Percentiles rank a stretch among this genome's conserved stretches.
Evolutionary conservation across 2,329 filamentous ascomycete genomes (phyloP).

Genomic region (Colletotrichum aenigma): DNA sequence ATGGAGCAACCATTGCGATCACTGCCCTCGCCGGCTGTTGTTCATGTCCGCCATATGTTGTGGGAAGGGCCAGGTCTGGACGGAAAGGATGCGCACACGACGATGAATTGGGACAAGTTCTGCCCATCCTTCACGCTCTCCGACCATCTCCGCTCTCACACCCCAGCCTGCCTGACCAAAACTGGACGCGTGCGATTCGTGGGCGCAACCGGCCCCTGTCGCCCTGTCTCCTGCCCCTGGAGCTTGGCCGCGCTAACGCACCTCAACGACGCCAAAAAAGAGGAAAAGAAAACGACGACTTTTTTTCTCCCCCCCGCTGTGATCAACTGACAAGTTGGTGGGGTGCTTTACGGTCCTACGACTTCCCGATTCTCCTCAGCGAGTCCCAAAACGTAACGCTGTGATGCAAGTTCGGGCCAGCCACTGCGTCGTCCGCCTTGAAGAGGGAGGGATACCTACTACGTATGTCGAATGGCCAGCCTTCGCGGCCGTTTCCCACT

Average conservation of each 20-base stretch:
- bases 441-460: neutral
- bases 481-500: neutral
- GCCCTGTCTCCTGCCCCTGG: neutral
- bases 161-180: neutral
- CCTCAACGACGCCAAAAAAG: slow-evolving; percentile 5
- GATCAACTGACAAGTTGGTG: slow-evolving; percentile 9
- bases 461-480: neutral
- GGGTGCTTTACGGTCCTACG: neutral
- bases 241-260: slow-evolving; percentile 16
- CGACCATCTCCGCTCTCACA: neutral
- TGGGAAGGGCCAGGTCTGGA: slow-evolving; percentile 1
- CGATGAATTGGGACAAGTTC: slow-evolving; percentile 7
- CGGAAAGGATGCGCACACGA: neutral
- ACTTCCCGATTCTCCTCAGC: slow-evolving; percentile 8
- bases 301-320: neutral
- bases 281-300: neutral
- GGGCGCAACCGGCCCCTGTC: slow-evolving; percentile 20
- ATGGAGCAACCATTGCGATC: slow-evolving; percentile 20
- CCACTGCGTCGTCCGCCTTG: neutral
- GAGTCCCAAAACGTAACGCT: slow-evolving; percentile 5
- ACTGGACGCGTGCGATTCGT: slow-evolving; percentile 6
- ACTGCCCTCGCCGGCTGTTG: slow-evolving; percentile 1
- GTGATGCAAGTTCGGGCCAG: neutral
- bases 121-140: neutral
- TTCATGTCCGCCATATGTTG: neutral